Percentiles rank a stretch among this genome's conserved stretches.
These are phyloP conservation scores for Penstemon newberryi DNA, from an alignment of 257 asterid genomes.

Conservation along the genomic window DNA sequence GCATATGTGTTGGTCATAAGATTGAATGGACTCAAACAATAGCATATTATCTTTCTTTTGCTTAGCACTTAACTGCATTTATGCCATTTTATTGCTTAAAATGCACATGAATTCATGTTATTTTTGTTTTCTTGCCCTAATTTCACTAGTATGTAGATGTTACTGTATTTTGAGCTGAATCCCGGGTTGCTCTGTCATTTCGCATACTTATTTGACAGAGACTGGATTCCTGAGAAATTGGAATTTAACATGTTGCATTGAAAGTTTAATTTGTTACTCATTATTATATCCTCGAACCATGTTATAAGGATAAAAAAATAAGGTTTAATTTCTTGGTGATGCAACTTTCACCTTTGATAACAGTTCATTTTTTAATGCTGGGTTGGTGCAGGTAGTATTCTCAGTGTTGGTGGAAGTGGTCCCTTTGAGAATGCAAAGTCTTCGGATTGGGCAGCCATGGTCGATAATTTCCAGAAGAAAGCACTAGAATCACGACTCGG, in stretches of 20 bases:
- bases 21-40: not conserved
- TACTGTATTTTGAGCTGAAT: too few species aligned
- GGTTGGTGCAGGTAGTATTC: slow-evolving; percentile 44
- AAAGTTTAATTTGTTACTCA: not conserved
- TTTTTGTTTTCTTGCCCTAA: not conserved
- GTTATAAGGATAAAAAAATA: not conserved
- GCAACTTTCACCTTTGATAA: not conserved
- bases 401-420: slow-evolving; percentile 55
- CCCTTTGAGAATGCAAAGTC: slow-evolving; percentile 48
- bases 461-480: slow-evolving; percentile 41
- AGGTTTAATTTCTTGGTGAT: not conserved
- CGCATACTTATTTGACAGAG: too few species aligned
- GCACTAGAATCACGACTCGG: slow-evolving; percentile 52
- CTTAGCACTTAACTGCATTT: slow-evolving; percentile 4
- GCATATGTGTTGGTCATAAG: not conserved
- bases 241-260: not conserved
- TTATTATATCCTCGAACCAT: not conserved
- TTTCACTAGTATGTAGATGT: not conserved
- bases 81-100: not conserved
- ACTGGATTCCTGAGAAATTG: too few species aligned
- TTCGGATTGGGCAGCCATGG: slow-evolving; percentile 58
- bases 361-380: not conserved
- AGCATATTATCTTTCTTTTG: slow-evolving; percentile 3
- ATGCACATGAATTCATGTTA: not conserved
- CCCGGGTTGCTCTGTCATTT: too few species aligned